Evolutionary conservation across 306 rosid genomes (phyloP).

Genomic region (Corylus heterophylla): DNA sequence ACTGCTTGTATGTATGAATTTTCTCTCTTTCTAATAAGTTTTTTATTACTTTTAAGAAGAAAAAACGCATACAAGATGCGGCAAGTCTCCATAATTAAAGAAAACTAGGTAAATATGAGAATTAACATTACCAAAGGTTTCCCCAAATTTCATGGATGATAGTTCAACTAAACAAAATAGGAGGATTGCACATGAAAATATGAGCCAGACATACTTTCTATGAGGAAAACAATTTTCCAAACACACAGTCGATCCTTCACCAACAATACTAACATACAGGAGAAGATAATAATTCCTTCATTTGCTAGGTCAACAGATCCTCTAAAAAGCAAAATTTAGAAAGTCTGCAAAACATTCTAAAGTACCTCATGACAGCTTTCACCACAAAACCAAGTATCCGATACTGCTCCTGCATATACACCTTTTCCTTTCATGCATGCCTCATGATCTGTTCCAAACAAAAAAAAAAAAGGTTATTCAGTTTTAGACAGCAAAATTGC

Average conservation of each 20-base stretch:
- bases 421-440: constrained; percentile 57
- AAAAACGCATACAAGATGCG: background rate
- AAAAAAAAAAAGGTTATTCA: constrained; percentile 29
- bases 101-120: background rate
- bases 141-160: background rate
- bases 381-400: constrained; percentile 72
- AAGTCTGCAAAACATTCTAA: constrained; percentile 12
- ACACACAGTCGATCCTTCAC: background rate
- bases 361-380: constrained; percentile 83
- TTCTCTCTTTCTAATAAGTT: too few species aligned
- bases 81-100: background rate
- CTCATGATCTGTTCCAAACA: constrained; percentile 68
- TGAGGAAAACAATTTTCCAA: background rate
- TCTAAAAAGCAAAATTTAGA: constrained; percentile 21
- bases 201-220: background rate
- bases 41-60: too few species aligned
- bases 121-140: background rate
- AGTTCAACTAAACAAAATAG: background rate
- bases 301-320: constrained; percentile 24
- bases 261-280: background rate
- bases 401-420: constrained; percentile 40
- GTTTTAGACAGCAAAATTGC: constrained; percentile 20
- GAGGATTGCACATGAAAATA: background rate
- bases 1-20: too few species aligned
- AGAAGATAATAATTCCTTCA: constrained; percentile 22